Base-by-base conservation (phyloP, 768 basidiomycete species). In the Porpolomopsis calyptriformis region DNA sequence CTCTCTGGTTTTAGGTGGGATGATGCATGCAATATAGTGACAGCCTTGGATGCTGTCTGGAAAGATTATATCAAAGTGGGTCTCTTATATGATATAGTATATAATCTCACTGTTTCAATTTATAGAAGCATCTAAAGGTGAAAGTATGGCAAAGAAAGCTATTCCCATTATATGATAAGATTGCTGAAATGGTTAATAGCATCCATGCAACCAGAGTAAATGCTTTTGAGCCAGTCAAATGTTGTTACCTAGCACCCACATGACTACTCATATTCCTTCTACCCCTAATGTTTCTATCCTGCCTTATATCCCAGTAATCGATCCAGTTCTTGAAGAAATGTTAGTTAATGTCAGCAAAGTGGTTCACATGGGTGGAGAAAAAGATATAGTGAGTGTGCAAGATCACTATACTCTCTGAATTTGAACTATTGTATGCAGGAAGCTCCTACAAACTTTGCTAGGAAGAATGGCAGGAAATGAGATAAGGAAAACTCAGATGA, bases 41-140 rank as follows among this genome's bases (percentile, higher is more conserved):
- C 37, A 7, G 43, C 31, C 12, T 29, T 26, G 31, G 9, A 22
- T 5, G 43, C 27, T 10, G 26, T 44, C 6, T 44, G 43, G 43
- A 26, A 44, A 7, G 43, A 22, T 29, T 44, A 34, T 31, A 11
- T 44, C 19, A 26, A 44, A n/a, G 43, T 44, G 19, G 22, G 16
- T 8, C 37, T 22, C 37, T 16, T 16, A 10, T 7, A 22, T 8
- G 25, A 12, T 33, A 4, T 8, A 7, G 12, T 11, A 4, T 4
- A 25, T 18, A 9, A 18, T 12, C 19, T 20, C 40, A 40, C 24
- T 44, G 23, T 6, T 31, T 23, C n/a, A 26, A 34, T 23, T 33
- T 44, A 10, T 23, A 44, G 43, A 44, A 44, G 31, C 43, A 44
- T 22, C 43, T 26, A 12, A 44, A 44, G 19, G 43, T 26, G 10